A percentile compares a stretch with the other conserved stretches of the same genome.
These are phyloP conservation scores for Cymodocea nodosa DNA, from an alignment of 116 monocot species.

Conservation along the genomic window DNA sequence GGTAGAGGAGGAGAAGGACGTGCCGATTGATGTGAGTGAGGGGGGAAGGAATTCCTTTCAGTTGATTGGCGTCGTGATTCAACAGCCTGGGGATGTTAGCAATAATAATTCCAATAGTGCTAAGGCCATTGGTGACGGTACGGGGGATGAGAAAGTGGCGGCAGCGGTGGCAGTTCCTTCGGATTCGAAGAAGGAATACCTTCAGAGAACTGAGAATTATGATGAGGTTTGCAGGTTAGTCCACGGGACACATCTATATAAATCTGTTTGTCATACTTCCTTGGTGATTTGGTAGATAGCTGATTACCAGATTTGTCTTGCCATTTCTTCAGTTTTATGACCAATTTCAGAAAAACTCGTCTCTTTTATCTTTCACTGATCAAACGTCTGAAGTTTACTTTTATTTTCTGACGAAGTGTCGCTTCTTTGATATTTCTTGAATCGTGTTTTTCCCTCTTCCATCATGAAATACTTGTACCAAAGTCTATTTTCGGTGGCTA, in stretches of 20 bases:
- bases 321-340: background rate
- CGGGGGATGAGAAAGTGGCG: background rate
- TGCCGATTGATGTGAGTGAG: background rate
- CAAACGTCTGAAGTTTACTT: background rate
- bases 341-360: too few species aligned
- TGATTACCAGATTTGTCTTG: too few species aligned
- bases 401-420: background rate
- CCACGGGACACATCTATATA: background rate
- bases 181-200: conserved; percentile 17
- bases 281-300: too few species aligned
- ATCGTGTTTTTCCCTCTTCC: background rate
- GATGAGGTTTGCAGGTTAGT: conserved; percentile 41
- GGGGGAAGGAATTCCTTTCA: background rate
- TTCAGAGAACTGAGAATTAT: conserved; percentile 24
- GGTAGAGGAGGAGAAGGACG: background rate
- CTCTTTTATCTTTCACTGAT: background rate
- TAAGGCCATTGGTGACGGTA: background rate
- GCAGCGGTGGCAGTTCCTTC: background rate
- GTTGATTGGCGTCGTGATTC: conserved; percentile 7
- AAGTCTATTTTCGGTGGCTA: too few species aligned
- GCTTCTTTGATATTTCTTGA: background rate
- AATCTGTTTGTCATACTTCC: background rate
- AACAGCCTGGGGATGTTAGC: conserved; percentile 1
- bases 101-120: background rate
- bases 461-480: too few species aligned